A percentile compares a stretch with the other conserved stretches of the same genome.
These are phyloP conservation scores for Jasminum sambac DNA, from an alignment of 257 asterid species.

Conservation along the genomic window DNA sequence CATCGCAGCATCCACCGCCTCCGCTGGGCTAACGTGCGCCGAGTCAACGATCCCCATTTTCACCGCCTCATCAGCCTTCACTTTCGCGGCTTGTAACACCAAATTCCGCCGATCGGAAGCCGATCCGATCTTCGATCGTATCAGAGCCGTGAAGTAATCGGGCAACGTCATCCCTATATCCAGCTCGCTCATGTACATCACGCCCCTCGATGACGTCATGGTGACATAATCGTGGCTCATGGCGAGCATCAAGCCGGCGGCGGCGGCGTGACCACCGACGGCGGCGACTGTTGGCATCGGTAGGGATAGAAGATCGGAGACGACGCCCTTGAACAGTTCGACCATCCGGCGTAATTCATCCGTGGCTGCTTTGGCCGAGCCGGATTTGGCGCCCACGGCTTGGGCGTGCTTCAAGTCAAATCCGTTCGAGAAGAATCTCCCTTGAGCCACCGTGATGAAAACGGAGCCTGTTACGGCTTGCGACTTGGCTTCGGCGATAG, in stretches of 20 bases:
- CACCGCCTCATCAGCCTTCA: constrained; percentile 57
- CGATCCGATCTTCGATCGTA: constrained; percentile 48
- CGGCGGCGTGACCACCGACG: constrained; percentile 86
- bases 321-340: constrained; percentile 55
- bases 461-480: constrained; percentile 68
- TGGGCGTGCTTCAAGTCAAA: constrained; percentile 77
- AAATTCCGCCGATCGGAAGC: constrained; percentile 45
- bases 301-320: constrained; percentile 59
- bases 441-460: constrained; percentile 63
- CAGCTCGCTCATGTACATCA: constrained; percentile 84
- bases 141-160: constrained; percentile 63
- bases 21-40: constrained; percentile 42
- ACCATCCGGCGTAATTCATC: constrained; percentile 59
- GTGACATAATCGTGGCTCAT: constrained; percentile 65
- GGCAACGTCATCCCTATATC: constrained; percentile 82
- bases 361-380: constrained; percentile 45
- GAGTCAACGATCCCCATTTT: constrained; percentile 66
- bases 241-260: constrained; percentile 73
- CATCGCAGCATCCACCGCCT: constrained; percentile 56
- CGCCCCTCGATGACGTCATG: constrained; percentile 62
- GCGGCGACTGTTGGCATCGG: constrained; percentile 87
- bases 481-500: constrained; percentile 56
- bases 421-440: constrained; percentile 86
- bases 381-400: constrained; percentile 46
- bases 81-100: constrained; percentile 54